Percentiles rank a stretch among this genome's conserved stretches.
Conservation (phyloP, 257 asterid genomes). For the Perilla frutescens region DNA sequence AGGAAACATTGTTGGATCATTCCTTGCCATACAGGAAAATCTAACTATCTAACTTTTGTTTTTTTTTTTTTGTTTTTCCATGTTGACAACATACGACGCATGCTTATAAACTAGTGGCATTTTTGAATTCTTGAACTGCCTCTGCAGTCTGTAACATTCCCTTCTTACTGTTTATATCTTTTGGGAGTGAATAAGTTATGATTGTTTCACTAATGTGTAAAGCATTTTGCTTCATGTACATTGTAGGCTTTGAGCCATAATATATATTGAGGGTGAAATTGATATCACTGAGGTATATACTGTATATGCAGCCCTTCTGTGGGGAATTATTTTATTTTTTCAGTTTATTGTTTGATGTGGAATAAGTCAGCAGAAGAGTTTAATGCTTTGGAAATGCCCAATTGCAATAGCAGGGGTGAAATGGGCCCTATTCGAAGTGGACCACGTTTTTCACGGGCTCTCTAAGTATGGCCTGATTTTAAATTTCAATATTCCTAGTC, state of each 20-base stretch:
- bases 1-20: conserved; percentile 83
- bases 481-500: neutral
- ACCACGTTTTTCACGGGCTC: conserved; percentile 43
- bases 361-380: neutral
- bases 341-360: neutral
- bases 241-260: conserved; percentile 9
- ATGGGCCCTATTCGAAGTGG: conserved; percentile 34
- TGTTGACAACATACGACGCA: neutral
- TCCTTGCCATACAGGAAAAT: conserved; percentile 88
- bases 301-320: too few relatives aligned
- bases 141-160: neutral
- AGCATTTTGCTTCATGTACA: conserved; percentile 19
- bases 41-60: conserved; percentile 60
- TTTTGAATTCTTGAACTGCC: conserved; percentile 22
- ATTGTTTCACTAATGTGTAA: conserved; percentile 17
- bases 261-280: neutral
- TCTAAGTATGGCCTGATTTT: conserved; percentile 14
- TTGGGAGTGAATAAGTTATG: conserved; percentile 34
- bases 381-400: conserved; percentile 21
- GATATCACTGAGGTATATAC: too few relatives aligned
- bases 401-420: conserved; percentile 5
- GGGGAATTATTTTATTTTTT: too few relatives aligned
- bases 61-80: neutral
- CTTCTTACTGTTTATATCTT: neutral
- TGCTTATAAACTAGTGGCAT: neutral